Conservation (phyloP, 495 filamentous ascomycete genomes). For the Talaromyces nanjingensis region DNA sequence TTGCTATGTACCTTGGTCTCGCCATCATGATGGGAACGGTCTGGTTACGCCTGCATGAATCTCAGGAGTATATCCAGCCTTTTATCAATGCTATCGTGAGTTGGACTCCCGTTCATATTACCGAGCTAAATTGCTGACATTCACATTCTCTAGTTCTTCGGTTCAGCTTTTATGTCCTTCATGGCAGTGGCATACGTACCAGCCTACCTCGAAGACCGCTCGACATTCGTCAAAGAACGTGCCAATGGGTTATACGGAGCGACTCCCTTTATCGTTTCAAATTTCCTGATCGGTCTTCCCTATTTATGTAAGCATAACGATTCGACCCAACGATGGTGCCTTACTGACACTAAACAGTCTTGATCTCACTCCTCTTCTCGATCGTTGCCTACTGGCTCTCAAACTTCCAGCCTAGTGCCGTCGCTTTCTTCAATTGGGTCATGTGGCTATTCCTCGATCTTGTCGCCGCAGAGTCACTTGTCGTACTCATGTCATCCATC, state of each 20-base stretch:
- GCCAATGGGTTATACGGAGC: slow-evolving; percentile 74
- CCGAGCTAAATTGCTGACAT: not conserved
- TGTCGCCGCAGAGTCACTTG: slow-evolving; percentile 70
- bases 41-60: slow-evolving; percentile 60
- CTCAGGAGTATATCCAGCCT: slow-evolving; percentile 64
- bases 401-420: slow-evolving; percentile 60
- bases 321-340: not conserved
- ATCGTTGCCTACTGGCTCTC: slow-evolving; percentile 71
- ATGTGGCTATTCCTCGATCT: slow-evolving; percentile 86
- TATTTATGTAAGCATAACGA: slow-evolving; percentile 48
- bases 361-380: slow-evolving; percentile 50
- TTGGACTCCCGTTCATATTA: not conserved
- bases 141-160: slow-evolving; percentile 57
- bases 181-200: slow-evolving; percentile 85
- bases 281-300: slow-evolving; percentile 75
- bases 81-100: slow-evolving; percentile 69
- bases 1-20: slow-evolving; percentile 77
- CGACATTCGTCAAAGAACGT: slow-evolving; percentile 69
- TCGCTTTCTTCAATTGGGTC: slow-evolving; percentile 70
- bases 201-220: slow-evolving; percentile 71
- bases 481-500: slow-evolving; percentile 64
- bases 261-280: slow-evolving; percentile 62
- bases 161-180: slow-evolving; percentile 82
- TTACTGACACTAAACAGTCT: not conserved
- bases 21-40: slow-evolving; percentile 87